These are phyloP conservation scores for Penicillium digitatum DNA, from an alignment of 2,329 filamentous ascomycete species.

Conservation along the genomic window DNA sequence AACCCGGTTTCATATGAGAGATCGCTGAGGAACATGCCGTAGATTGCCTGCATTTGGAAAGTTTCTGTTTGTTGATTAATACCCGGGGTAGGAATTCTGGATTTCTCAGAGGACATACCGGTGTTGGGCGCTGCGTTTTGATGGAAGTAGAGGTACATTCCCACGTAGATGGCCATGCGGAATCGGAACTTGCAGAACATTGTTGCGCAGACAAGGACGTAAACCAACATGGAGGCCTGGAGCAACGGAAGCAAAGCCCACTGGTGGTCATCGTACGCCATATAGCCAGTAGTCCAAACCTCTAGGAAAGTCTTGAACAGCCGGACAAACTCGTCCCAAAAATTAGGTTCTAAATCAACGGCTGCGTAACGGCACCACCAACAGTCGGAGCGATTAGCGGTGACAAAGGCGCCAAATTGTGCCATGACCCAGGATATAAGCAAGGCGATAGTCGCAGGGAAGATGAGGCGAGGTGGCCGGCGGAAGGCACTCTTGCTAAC, in stretches of 20 bases:
- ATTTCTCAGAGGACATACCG: conserved; percentile 35
- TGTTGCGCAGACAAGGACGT: conserved; percentile 45
- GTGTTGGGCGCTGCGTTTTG: conserved; percentile 45
- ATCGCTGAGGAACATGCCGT: conserved; percentile 52
- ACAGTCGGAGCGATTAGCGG: conserved; percentile 48
- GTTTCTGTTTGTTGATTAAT: conserved; percentile 42
- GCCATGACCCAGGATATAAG: conserved; percentile 50
- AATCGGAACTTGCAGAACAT: conserved; percentile 48
- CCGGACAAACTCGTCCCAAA: conserved; percentile 45
- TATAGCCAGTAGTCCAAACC: conserved; percentile 51
- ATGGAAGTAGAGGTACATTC: conserved; percentile 50
- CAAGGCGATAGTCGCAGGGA: conserved; percentile 52
- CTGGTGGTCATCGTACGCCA: conserved; percentile 53
- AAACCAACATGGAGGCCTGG: conserved; percentile 51
- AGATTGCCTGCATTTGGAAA: conserved; percentile 52
- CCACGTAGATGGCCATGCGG: conserved; percentile 45
- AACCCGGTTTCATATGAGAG: conserved; percentile 47
- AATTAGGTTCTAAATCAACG: conserved; percentile 42
- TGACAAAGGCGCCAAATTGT: conserved; percentile 48
- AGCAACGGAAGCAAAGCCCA: conserved; percentile 53
- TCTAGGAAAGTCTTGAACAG: conserved; percentile 47
- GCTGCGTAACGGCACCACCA: conserved; percentile 52
- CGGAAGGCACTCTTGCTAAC: conserved; percentile 54
- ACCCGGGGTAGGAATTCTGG: neutral
- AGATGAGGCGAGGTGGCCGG: conserved; percentile 50